Base-by-base conservation (phyloP, 2,329 filamentous ascomycete genomes). In the Coniochaeta prunicola region DNA sequence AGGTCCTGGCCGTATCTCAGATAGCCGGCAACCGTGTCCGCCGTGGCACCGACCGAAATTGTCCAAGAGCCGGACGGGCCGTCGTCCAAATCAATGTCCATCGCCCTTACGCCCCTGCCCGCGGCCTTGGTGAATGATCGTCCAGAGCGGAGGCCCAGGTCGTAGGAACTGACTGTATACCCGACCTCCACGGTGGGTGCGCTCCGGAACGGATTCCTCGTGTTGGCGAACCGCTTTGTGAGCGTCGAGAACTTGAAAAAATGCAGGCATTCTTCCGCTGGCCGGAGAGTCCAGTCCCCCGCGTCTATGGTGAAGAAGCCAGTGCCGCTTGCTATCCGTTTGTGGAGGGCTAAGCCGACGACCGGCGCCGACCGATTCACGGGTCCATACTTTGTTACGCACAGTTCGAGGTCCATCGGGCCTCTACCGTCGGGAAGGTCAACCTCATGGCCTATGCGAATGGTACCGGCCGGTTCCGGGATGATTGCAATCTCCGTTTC, bases 141-240 rank as follows among this genome's bases (percentile, higher is more conserved):
- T 0, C 67, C 67, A 33, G 67, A 62, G 1, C 64, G 64, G 24
- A 72, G 59, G 19, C 72, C 71, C 21, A 76, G 59, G 38, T 71
- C 67, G 60, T 68, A 58, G 1, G 66, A 60, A 42, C 68, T 62
- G 28, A 67, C 62, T n/a, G 68, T 71, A 61, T 76, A 79, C 2
- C 76, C 76, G 1, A 76, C 30, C 60, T 80, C 77, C 15, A 78
- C 38, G 53, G 69, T 76, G 1, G 77, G 75, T 0, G 72, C 63
- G 45, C 58, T 61, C n/a, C 58, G 58, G 59, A 64, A 64, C 15
- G 42, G 56, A 24, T 61, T 57, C 5, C 55, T 21, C 26, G 50
- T 28, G 17, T 62, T 59, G n/a, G 60, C 59, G 26, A 68, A 56
- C 4, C 57, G 56, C 0, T 65, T 65, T 26, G 67, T 69, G 24